Evolutionary conservation across 179 eudicot species (phyloP), one percentile per base, ranked within the genome.

Genomic region (Silene coronaria): DNA sequence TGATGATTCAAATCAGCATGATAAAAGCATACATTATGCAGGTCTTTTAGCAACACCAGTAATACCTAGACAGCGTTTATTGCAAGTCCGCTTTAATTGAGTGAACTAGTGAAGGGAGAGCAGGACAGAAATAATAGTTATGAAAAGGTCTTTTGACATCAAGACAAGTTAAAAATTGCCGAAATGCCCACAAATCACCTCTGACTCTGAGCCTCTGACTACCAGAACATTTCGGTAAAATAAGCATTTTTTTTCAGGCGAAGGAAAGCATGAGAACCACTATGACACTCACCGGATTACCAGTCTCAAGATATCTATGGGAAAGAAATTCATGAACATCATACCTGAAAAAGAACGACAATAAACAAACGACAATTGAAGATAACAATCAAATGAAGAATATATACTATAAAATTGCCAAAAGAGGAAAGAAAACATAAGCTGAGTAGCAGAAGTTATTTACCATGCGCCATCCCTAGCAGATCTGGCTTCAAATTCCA

Each of bases 381-480:
- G 71, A 68, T 74, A 48, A 22, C 66, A 10, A 22, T 58, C 36
- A 57, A 67, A 38, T 73, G 45, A 13, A 55, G 6, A 58, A 16
- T 42, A 9, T 42, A 10, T 42, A 42, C 62, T 23, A 38, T 13
- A 21, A 70, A 0, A 23, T 26, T 14, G 28, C 12, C 58, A 19
- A 21, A 16, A 21, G 23, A 23, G 24, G 22, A 32, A 27, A 27
- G 42, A 21, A 3, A n/a, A 14, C 30, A 8, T 27, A 16, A 45
- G 27, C 12, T 26, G 42, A 71, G 19, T 46, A 2, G 42, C 13
- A 27, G 45, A 42, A 65, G 46, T 51, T 48, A 81, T 84, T 76
- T 83, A 93, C 98, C 98, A 93, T 79, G 98, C 98, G 75, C 98
- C 98, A 85, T 93, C 98, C 72, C 95, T 88, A 7, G 95, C 91